Conservation (phyloP, 1,284 basidiomycete genomes). For the Cryptococcus depauperatus region DNA sequence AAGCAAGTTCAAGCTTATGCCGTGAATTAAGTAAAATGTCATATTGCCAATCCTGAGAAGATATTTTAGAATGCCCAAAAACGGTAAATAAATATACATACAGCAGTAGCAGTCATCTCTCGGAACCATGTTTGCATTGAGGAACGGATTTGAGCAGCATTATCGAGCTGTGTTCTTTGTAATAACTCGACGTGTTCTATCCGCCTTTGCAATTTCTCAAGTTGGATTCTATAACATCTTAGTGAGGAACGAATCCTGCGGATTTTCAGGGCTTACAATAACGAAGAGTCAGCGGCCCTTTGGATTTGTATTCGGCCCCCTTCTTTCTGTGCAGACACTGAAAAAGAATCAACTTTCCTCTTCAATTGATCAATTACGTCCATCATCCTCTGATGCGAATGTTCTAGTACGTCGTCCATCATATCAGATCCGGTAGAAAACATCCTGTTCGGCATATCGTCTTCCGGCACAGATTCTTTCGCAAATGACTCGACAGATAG, state of each 20-base stretch:
- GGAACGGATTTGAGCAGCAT: conserved; percentile 15
- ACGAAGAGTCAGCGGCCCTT: no score
- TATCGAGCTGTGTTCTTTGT: conserved; percentile 19
- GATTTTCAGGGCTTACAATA: no score
- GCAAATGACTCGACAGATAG: background rate
- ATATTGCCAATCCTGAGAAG: conserved; percentile 14
- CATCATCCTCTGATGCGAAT: conserved; percentile 42
- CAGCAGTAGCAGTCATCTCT: conserved; percentile 17
- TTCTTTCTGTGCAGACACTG: no score
- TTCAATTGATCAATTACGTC: conserved; percentile 37
- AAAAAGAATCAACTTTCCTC: conserved; percentile 27
- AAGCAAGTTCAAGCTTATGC: conserved; percentile 13
- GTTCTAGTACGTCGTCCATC: conserved; percentile 42
- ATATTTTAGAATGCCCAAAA: background rate
- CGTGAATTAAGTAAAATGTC: conserved; percentile 14
- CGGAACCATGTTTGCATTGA: conserved; percentile 22
- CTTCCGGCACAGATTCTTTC: background rate
- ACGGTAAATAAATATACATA: conserved; percentile 11
- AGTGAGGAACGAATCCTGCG: no score
- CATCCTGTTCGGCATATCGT: background rate
- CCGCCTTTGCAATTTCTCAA: conserved; percentile 15
- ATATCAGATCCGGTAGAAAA: conserved; percentile 36
- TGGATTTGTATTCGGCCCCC: no score
- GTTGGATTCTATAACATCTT: conserved; percentile 5
- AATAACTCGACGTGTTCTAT: conserved; percentile 19